Base-by-base conservation (phyloP, 73 alveolate genomes). In the Symbiodinium natans region DNA sequence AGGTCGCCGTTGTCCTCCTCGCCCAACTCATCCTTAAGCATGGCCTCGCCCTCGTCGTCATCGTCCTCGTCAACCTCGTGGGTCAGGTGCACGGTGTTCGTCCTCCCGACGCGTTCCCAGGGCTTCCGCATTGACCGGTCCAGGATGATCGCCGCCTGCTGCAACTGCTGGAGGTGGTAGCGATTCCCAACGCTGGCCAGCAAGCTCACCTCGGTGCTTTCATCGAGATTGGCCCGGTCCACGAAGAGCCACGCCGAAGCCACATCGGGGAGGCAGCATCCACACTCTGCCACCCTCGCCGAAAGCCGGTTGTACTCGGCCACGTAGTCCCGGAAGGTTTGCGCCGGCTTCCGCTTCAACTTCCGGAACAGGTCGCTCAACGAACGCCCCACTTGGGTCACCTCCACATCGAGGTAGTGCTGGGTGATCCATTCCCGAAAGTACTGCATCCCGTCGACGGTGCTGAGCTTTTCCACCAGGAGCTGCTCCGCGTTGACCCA, bases 111-210 rank as follows among this genome's bases (percentile, higher is more conserved):
- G 21, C 59, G 52, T 5, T 40, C 56, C 31, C 48, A 25, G 5
- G 36, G 48, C 4, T 40, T 34, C 0, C 93, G 93, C n/a, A n/a
- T 13, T 4, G 46, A n/a, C 29, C 93, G 46, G 36, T 84, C 93
- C 6, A 43, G 82, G 0, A 84, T 34, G 25, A 84, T n/a, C 5
- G 93, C 93, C 0, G 93, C 93, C 6, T n/a, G 42, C 9, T 84
- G 93, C 1, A 84, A 80, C 1, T 40, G 52, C 10, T 19, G 25
- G 36, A 84, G 80, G 0, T 33, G 80, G 46, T 84, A 84, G 34
- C 39, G 42, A 23, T 84, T 84, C 9, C 93, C 93, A 8, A 84
- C 93, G 15, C 48, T 31, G 5, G 93, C 93, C 39, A 84, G 33
- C 4, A 84, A 33, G 8, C 52, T 27, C 1, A 84, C 48, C 52